These are phyloP conservation scores for Neofusicoccum umdonicola DNA, from an alignment of 2,329 filamentous ascomycete species.

Conservation along the genomic window DNA sequence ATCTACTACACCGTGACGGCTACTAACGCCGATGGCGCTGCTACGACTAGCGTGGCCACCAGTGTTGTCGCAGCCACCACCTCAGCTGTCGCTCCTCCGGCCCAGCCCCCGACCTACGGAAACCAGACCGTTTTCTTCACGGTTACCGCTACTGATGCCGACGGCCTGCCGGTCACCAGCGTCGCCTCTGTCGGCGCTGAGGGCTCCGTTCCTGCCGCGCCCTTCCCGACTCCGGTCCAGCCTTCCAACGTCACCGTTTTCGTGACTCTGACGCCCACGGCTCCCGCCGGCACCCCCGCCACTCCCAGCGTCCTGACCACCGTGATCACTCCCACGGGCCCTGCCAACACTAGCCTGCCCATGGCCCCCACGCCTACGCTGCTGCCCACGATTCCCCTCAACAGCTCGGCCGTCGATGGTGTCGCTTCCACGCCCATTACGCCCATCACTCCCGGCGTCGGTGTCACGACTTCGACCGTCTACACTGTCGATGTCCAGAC, in stretches of 20 bases:
- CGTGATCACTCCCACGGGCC: not conserved
- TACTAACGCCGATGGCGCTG: not conserved
- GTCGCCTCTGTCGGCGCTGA: not conserved
- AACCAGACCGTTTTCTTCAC: constrained; percentile 1
- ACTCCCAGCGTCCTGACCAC: constrained; percentile 4
- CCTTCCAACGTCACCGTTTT: constrained; percentile 2
- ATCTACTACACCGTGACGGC: not conserved
- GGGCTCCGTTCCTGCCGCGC: not conserved
- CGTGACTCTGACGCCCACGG: constrained; percentile 1
- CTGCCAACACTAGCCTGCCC: constrained; percentile 2
- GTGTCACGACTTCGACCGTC: constrained; percentile 9
- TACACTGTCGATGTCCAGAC: constrained; percentile 1
- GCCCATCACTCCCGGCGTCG: not conserved
- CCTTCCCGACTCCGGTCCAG: not conserved
- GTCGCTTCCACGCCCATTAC: not conserved
- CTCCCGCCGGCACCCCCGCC: not conserved
- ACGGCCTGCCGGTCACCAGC: not conserved
- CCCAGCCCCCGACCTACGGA: not conserved
- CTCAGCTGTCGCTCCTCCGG: not conserved
- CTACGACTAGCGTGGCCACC: not conserved
- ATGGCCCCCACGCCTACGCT: constrained; percentile 8
- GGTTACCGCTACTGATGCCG: not conserved
- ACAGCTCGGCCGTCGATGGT: not conserved
- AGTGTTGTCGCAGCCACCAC: not conserved
- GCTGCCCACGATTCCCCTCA: not conserved